A percentile compares a stretch with the other conserved stretches of the same genome.
These are phyloP conservation scores for Epichloe sylvatica DNA, from an alignment of 2,329 filamentous ascomycete species.

Conservation along the genomic window DNA sequence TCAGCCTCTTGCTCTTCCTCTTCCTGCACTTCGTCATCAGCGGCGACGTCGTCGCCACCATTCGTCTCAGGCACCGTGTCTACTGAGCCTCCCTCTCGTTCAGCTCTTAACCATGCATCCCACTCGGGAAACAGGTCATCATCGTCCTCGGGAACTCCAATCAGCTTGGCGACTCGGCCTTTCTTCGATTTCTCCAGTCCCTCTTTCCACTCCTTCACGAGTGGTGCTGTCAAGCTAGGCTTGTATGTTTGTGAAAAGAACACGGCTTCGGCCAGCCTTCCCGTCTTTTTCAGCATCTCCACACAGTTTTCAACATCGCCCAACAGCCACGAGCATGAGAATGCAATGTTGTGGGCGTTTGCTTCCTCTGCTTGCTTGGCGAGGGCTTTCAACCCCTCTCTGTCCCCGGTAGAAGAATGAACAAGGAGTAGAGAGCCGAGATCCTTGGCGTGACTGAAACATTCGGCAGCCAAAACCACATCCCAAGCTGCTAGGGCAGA, in stretches of 20 bases:
- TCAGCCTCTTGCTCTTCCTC: slow-evolving; percentile 12
- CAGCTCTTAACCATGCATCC: slow-evolving; percentile 76
- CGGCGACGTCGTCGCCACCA: slow-evolving; percentile 4
- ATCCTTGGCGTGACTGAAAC: slow-evolving; percentile 83
- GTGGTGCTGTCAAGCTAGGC: slow-evolving; percentile 55
- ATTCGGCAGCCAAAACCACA: slow-evolving; percentile 75
- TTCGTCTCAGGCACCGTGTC: neutral
- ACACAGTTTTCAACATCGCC: slow-evolving; percentile 73
- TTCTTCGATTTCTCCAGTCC: slow-evolving; percentile 74
- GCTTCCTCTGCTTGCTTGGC: slow-evolving; percentile 61
- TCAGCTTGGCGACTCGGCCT: slow-evolving; percentile 65
- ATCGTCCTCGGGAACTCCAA: slow-evolving; percentile 70
- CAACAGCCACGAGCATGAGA: slow-evolving; percentile 77
- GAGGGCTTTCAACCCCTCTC: slow-evolving; percentile 56
- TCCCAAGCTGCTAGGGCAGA: slow-evolving; percentile 80
- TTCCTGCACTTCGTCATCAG: slow-evolving; percentile 7
- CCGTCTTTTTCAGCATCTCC: slow-evolving; percentile 64
- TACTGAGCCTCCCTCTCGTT: slow-evolving; percentile 50
- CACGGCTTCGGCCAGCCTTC: slow-evolving; percentile 70
- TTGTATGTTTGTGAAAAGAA: slow-evolving; percentile 94
- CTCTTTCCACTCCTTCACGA: slow-evolving; percentile 71
- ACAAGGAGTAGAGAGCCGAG: slow-evolving; percentile 78
- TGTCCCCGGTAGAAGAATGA: slow-evolving; percentile 73
- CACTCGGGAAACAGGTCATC: slow-evolving; percentile 91
- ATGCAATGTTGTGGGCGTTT: slow-evolving; percentile 82